Percentiles rank a stretch among this genome's conserved stretches.
phyloP scores from a whole-genome alignment of 2,329 filamentous ascomycete genomes.

The Leptosphaerulina australis region DNA sequence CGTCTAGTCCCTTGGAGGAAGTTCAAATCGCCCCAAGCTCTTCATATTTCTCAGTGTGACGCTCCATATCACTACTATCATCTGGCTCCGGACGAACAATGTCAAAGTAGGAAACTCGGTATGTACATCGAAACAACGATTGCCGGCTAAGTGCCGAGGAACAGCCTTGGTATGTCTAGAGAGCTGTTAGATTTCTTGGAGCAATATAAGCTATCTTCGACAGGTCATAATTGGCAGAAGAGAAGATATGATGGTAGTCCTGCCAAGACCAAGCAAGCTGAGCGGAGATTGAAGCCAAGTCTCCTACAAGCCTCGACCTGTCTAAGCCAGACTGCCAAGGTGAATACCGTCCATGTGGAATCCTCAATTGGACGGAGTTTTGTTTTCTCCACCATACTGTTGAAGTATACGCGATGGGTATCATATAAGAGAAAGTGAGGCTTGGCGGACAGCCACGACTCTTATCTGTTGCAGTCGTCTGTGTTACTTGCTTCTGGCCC shows the following conservation, averaged over 20 bases:
- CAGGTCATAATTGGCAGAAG: slow-evolving; percentile 14
- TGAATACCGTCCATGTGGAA: not conserved
- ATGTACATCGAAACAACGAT: not conserved
- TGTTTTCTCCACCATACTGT: slow-evolving; percentile 2
- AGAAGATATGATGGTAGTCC: slow-evolving; percentile 14
- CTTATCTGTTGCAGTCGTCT: slow-evolving; percentile 14
- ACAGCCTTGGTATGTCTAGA: not conserved
- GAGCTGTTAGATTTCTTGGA: slow-evolving; percentile 3
- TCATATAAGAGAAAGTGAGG: not conserved
- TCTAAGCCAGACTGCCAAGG: slow-evolving; percentile 19
- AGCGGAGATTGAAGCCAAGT: slow-evolving; percentile 21
- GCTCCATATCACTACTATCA: slow-evolving; percentile 4
- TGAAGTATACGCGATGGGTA: not conserved
- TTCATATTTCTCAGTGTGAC: slow-evolving; percentile 9
- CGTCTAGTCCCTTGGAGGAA: slow-evolving; percentile 20
- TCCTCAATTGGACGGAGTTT: not conserved
- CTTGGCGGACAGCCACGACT: slow-evolving; percentile 1
- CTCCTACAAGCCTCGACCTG: slow-evolving; percentile 14
- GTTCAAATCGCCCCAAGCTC: not conserved
- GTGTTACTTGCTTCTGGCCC: not conserved
- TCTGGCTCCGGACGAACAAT: slow-evolving; percentile 17
- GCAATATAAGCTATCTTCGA: slow-evolving; percentile 4
- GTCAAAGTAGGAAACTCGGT: slow-evolving; percentile 20
- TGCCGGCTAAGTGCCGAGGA: not conserved
- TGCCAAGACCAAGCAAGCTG: slow-evolving; percentile 17